Conservation (phyloP, 169 alveolate genomes). For the Babesia sp. region DNA sequence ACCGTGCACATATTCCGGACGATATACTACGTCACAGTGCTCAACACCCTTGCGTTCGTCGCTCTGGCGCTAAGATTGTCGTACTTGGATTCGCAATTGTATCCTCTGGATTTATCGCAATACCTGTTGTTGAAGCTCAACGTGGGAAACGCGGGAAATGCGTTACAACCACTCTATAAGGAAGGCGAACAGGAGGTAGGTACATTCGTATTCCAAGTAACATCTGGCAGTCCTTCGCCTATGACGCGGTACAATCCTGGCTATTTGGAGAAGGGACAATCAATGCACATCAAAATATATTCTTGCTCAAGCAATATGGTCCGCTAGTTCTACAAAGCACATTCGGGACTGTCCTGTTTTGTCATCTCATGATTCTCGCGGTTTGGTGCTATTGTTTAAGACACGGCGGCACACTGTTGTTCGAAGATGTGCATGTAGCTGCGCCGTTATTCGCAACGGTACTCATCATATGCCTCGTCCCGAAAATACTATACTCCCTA, state of each 20-base stretch:
- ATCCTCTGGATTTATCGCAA: conserved; percentile 47
- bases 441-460: neutral
- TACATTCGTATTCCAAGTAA: neutral
- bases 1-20: conserved; percentile 70
- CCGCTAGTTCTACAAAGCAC: conserved; percentile 59
- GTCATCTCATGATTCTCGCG: conserved; percentile 49
- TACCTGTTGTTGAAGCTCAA: conserved; percentile 49
- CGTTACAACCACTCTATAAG: conserved; percentile 50
- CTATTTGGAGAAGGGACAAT: conserved; percentile 72
- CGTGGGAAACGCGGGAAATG: conserved; percentile 28
- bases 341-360: conserved; percentile 31
- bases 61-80: conserved; percentile 56
- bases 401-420: conserved; percentile 2
- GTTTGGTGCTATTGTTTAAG: conserved; percentile 40
- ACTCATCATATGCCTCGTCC: conserved; percentile 17
- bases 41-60: conserved; percentile 56
- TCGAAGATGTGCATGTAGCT: neutral
- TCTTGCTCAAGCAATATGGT: conserved; percentile 80
- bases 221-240: neutral
- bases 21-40: conserved; percentile 66
- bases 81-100: conserved; percentile 40
- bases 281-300: conserved; percentile 81
- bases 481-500: conserved; percentile 57
- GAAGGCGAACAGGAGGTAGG: neutral
- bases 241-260: conserved; percentile 34